Base-by-base conservation (phyloP, 164 flowering plant species). In the Piper longum region DNA sequence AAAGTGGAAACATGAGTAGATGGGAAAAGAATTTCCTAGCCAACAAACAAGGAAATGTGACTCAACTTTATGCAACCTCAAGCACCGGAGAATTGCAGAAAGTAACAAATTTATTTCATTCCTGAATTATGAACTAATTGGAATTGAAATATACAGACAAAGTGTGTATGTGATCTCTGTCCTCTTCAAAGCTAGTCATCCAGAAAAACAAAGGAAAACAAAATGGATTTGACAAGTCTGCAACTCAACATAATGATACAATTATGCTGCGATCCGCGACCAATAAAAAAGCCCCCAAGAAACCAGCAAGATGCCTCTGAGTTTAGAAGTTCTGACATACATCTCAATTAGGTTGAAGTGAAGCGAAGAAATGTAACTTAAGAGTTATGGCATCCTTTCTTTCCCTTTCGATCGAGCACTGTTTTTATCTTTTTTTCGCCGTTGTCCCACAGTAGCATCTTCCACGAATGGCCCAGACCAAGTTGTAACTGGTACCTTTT, bases 401-500 rank as follows among this genome's bases (percentile, higher is more conserved):
- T 78, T 67, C 11, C 70, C 73, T 63, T 73, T 77, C 16, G 67
- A 64, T 67, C 75, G 70, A 68, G 57, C 66, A 67, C 72, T 63
- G 69, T 63, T 69, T 14, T 74, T 80, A 66, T 73, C 78, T 71
- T 78, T 83, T 75, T 82, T 84, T 70, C 79, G 79, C 70, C 81
- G 76, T 45, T 74, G 73, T 57, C 79, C 85, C 26, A 62, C 64
- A 0, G 79, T 73, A 52, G 77, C 76, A 60, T 83, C 67, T 41
- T 85, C 92, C 45, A 79, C 72, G 79, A 87, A 70, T 5, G 95
- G 95, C 61, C 97, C 97, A 13, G 97, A 90, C 97, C 97, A 88
- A 51, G 89, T 88, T 57, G 89, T 88, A 52, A 85, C 78, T 18
- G 81, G 74, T 55, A 74, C 88, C 74, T 90, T 90, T 56, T 87